Evolutionary conservation across 345 rosid species (phyloP).

Genomic region (Corchorus capsularis): DNA sequence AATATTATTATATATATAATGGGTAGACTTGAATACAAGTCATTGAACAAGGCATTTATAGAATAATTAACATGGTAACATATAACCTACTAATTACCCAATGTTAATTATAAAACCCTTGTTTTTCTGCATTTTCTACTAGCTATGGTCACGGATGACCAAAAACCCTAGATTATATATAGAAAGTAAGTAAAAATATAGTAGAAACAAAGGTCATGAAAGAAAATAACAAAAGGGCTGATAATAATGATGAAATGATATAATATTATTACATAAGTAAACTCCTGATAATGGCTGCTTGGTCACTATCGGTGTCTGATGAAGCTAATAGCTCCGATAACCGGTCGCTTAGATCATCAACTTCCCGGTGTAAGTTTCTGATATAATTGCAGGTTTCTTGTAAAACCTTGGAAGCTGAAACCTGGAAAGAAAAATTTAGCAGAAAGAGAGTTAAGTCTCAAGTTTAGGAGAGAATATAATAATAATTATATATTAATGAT

Average conservation of each 20-base stretch:
- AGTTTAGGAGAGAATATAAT: not conserved
- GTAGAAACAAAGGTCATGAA: not conserved
- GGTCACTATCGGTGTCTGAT: slow-evolving; percentile 59
- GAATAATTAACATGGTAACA: too few species aligned
- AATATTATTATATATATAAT: too few species aligned
- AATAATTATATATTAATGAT: not conserved
- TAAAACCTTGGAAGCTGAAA: slow-evolving; percentile 68
- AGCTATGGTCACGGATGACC: too few species aligned
- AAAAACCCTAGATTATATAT: too few species aligned
- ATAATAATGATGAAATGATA: not conserved
- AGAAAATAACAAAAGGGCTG: not conserved
- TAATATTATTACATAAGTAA: slow-evolving; percentile 49
- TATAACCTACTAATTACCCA: too few species aligned
- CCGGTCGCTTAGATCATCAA: slow-evolving; percentile 76
- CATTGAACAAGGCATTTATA: too few species aligned
- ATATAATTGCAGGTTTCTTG: slow-evolving; percentile 90
- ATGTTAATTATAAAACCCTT: too few species aligned
- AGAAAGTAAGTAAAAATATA: not conserved
- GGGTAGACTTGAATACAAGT: too few species aligned
- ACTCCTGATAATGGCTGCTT: slow-evolving; percentile 88
- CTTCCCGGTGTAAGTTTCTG: slow-evolving; percentile 70
- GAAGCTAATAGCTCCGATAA: slow-evolving; percentile 76
- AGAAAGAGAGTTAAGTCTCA: not conserved
- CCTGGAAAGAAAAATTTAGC: slow-evolving; percentile 39
- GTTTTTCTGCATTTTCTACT: too few species aligned